phyloP scores from a whole-genome alignment of 1,284 basidiomycete genomes.

The Singerocomus rubriflavus region DNA sequence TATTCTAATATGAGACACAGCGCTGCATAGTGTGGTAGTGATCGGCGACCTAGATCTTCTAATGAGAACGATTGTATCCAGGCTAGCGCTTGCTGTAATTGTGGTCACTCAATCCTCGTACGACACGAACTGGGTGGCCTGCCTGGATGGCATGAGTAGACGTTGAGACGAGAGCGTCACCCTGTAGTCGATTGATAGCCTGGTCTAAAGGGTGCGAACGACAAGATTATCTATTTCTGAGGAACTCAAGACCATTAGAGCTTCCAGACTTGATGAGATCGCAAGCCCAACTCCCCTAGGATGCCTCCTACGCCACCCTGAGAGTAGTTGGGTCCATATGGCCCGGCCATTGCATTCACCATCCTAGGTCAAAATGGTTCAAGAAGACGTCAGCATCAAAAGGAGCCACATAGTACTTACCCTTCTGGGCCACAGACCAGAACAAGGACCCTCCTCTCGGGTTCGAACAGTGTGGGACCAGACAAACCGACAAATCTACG shows the following conservation, averaged over 20 bases:
- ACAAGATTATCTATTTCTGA: background rate
- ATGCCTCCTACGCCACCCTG: constrained; percentile 70
- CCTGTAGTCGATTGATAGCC: background rate
- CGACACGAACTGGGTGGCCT: background rate
- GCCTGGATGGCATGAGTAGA: background rate
- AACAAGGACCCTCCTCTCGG: constrained; percentile 50
- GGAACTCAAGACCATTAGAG: constrained; percentile 38
- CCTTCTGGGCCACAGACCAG: constrained; percentile 77
- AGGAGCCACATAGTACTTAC: constrained; percentile 43
- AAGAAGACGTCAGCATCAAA: constrained; percentile 1
- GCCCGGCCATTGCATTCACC: constrained; percentile 71
- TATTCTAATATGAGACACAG: no score
- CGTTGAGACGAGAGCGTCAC: background rate
- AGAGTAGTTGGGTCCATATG: constrained; percentile 70
- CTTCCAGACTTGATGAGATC: constrained; percentile 66
- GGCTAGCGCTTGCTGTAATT: no score
- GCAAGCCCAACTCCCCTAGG: constrained; percentile 63
- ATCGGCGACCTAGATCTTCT: no score
- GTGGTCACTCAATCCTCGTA: no score
- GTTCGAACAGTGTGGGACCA: constrained; percentile 16
- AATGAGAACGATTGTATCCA: no score
- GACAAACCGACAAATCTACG: constrained; percentile 32
- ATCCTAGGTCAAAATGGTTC: constrained; percentile 47
- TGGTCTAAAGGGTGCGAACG: background rate
- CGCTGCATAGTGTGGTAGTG: no score